Evolutionary conservation across 768 basidiomycete genomes (phyloP).

Genomic region (Suillus plorans): DNA sequence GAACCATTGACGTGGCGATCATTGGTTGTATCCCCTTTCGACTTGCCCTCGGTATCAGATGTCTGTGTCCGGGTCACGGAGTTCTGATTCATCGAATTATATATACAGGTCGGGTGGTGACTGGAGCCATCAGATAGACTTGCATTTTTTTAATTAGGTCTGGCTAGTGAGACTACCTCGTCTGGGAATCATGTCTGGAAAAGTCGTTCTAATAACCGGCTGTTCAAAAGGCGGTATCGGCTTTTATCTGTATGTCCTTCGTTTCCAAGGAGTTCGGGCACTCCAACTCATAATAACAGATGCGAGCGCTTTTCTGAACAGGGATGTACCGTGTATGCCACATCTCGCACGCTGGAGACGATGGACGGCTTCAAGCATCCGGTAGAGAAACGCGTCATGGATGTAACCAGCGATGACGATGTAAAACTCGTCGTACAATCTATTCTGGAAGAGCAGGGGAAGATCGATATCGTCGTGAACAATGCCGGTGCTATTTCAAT

Average conservation of each 20-base stretch:
- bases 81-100: background rate
- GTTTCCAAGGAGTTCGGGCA: background rate
- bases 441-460: slow-evolving; percentile 55
- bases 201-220: slow-evolving; percentile 70
- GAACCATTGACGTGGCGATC: background rate
- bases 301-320: slow-evolving; percentile 64
- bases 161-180: background rate
- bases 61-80: background rate
- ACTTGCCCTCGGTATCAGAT: background rate
- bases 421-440: slow-evolving; percentile 48
- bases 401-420: slow-evolving; percentile 64
- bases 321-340: slow-evolving; percentile 77
- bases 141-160: background rate
- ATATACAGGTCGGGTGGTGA: background rate
- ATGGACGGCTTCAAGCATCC: slow-evolving; percentile 54
- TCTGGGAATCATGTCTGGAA: slow-evolving; percentile 3
- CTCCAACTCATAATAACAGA: slow-evolving; percentile 31
- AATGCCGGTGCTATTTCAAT: slow-evolving; percentile 58
- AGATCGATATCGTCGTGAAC: slow-evolving; percentile 74
- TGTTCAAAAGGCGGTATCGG: slow-evolving; percentile 76
- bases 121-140: background rate
- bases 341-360: slow-evolving; percentile 59
- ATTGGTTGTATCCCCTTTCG: slow-evolving; percentile 12
- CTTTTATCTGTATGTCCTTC: slow-evolving; percentile 48
- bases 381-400: slow-evolving; percentile 52